Evolutionary conservation across 345 rosid species (phyloP), one percentile per base, ranked within the genome.

Genomic region (Barbarea vulgaris): DNA sequence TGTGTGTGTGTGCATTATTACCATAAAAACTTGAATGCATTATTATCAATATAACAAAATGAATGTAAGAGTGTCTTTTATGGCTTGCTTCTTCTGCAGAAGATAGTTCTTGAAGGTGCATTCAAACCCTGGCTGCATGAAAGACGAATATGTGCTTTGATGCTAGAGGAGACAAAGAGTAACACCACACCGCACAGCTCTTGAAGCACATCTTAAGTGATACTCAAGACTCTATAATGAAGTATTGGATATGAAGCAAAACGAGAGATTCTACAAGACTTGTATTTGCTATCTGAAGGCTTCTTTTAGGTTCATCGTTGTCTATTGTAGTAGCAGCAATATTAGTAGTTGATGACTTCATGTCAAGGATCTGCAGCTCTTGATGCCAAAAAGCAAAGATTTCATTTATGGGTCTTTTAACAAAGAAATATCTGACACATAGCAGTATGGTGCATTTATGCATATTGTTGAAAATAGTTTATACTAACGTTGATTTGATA

Each of bases 41-140:
- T 33, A 6, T 36, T 8, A 15, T 55, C 50, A 55, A 14, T 21
- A 7, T 30, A 36, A 31, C 28, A 34, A 36, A 24, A 61, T 22
- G 28, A 24, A 50, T 64, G 51, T 22, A 57, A 42, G 33, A 30
- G 36, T 69, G 46, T 28, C 58, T 64, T 70, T n/a, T 37, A n/a
- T 70, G 31, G 50, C 39, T 55, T 47, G 59, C 31, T 67, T 27
- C 39, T 57, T 50, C 54, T 46, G 54, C 87, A 88, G 97, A 81
- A 83, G 67, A 25, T 81, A 59, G 55, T 77, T 5, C 83, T 53
- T 75, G 85, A 84, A 58, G 92, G 82, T 68, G 63, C 71, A 24
- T 88, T 87, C 69, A 63, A 61, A 69, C 94, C 94, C 15, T 89
- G 95, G 97, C 3, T 51, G 67, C 83, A 85, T 53, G 62, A 73